Percentiles rank a stretch among this genome's conserved stretches.
These are phyloP conservation scores for Xylaria digitata DNA, from an alignment of 2,329 filamentous ascomycete genomes.

Conservation along the genomic window DNA sequence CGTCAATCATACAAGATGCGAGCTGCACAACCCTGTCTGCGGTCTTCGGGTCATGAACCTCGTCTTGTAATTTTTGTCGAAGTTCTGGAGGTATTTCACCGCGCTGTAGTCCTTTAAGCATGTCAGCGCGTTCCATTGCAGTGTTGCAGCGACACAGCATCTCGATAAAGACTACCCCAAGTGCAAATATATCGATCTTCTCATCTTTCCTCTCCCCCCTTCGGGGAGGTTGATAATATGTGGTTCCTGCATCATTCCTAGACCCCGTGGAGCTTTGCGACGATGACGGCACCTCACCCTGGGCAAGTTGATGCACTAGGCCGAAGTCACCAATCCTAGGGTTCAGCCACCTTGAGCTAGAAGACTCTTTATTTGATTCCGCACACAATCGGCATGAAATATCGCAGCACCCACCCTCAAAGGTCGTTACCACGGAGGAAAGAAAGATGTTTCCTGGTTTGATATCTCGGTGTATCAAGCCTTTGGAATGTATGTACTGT, in stretches of 20 bases:
- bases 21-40: slow-evolving; percentile 38
- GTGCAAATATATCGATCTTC: slow-evolving; percentile 69
- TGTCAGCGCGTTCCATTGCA: slow-evolving; percentile 59
- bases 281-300: slow-evolving; percentile 47
- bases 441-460: slow-evolving; percentile 77
- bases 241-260: slow-evolving; percentile 66
- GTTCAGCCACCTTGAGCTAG: slow-evolving; percentile 57
- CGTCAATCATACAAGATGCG: slow-evolving; percentile 44
- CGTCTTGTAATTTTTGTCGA: slow-evolving; percentile 31
- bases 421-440: slow-evolving; percentile 54
- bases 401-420: slow-evolving; percentile 46
- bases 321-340: slow-evolving; percentile 76
- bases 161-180: slow-evolving; percentile 71
- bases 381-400: slow-evolving; percentile 43
- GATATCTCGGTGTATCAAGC: slow-evolving; percentile 72
- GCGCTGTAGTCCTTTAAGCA: slow-evolving; percentile 45
- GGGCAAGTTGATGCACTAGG: slow-evolving; percentile 65
- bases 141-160: slow-evolving; percentile 66
- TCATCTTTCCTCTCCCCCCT: slow-evolving; percentile 55
- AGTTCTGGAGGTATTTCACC: slow-evolving; percentile 41
- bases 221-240: slow-evolving; percentile 68
- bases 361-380: neutral
- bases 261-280: slow-evolving; percentile 10
- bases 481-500: slow-evolving; percentile 70
- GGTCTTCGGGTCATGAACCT: slow-evolving; percentile 40